Base-by-base conservation (phyloP, 2,329 filamentous ascomycete species). In the Penicillium glabrum region DNA sequence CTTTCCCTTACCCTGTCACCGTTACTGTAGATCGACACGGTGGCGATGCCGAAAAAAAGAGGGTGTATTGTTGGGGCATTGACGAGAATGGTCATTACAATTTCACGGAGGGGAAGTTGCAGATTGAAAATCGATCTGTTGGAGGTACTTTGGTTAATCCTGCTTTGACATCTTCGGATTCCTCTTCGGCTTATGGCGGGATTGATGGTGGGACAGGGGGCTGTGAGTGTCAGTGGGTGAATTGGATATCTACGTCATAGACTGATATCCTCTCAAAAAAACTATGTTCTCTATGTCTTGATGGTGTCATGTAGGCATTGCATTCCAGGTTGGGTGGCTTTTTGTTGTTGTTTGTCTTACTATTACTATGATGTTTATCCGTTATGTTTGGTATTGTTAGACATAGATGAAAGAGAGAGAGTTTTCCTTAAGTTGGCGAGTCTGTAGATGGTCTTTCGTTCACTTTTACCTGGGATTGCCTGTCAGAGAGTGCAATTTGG, bases 11-110 rank as follows among this genome's bases (percentile, higher is more conserved):
- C 63, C 82, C 84, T 0, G 77, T 86, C 1, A 86, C 82, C 0
- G 77, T 88, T 41, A 83, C 81, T 0, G 57, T 87, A 2, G 86
- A 88, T 64, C 77, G 86, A 2, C 84, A 87, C 62, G 84, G 85
- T 11, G 85, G 85, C 1, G 70, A 77, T 10, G 70, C 77, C 1
- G 72, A 72, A 26, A 72, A 80, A 59, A 88, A 87, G 69, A 79
- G 83, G 58, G 74, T 85, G 0, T 87, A 86, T 65, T 87, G 85
- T 74, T 87, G 86, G 64, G 77, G 76, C 1, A 69, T 88, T 58
- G 79, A 85, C 61, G 72, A 73, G 23, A 69, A 77, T 14, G 75
- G 78, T 6, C 75, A 75, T 43, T 78, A 85, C 57, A 70, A 80
- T 44, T 67, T 75, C 4, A 73, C 76, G 26, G 68, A 70, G 14